Evolutionary conservation across 1,284 basidiomycete genomes (phyloP), one percentile per base, ranked within the genome.

Genomic region (Cutaneotrichosporon sp.): DNA sequence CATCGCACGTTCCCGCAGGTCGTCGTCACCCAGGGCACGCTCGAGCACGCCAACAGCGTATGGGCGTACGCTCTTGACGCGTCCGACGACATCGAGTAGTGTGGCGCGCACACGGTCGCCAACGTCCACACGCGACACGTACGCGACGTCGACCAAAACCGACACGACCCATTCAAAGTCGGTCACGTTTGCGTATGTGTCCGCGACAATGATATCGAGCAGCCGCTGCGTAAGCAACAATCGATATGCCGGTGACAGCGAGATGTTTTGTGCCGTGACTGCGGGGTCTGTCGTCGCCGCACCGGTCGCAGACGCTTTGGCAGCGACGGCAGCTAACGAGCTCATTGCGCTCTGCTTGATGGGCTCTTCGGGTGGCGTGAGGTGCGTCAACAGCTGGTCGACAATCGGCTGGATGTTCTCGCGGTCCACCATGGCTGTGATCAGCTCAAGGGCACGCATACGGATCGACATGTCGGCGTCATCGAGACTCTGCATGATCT

Each of bases 121-220:
- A 33, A 94, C 79, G 64, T 86, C 78, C 51, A 85, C 88, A 39
- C 83, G 83, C 41, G 87, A 86, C 41, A 97, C 81, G 67, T 91
- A 89, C 0, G 88, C 84, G 2, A 98, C 80, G 63, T 96, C 90
- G 42, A 96, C 81, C 21, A 97, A 83, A 3, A 93, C 89, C 8
- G 92, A 94, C 22, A 97, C 79, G 68, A 91, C 96, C 96, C 96
- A 99, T 65, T 93, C 87, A 68, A 97, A 97, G 74, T 97, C 91
- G 36, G 81, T 80, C 35, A 99, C 81, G 66, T 93, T 87, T 50
- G 85, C 84, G 66, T 96, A 98, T 8, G 86, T 86, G 52, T 87
- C 84, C 55, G 83, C 80, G 5, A 87, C 85, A 56, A 90, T 87
- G 62, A 96, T 86, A 20, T 80, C 76, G n/a, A 97, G 79, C 55